phyloP scores from a whole-genome alignment of 2,329 filamentous ascomycete genomes.

The Dothideomycetes sp. region DNA sequence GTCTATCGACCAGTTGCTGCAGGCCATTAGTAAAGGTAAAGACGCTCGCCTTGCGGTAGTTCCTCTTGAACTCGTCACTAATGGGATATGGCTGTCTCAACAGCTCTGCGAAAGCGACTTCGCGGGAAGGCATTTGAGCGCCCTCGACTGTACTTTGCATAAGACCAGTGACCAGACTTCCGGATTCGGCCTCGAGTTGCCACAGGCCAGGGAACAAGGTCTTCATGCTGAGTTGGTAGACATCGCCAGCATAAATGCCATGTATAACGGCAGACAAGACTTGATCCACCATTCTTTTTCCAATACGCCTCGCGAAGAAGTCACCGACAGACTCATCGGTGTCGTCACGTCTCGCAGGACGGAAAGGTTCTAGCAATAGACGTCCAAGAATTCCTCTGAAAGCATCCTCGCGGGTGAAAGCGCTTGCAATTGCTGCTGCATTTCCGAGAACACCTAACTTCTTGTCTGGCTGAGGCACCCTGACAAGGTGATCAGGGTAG shows the following conservation, averaged over 20 bases:
- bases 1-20: slow-evolving; percentile 29
- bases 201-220: slow-evolving; percentile 47
- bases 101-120: slow-evolving; percentile 25
- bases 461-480: slow-evolving; percentile 42
- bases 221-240: slow-evolving; percentile 67
- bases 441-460: slow-evolving; percentile 26
- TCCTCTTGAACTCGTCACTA: slow-evolving; percentile 22
- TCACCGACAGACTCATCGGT: slow-evolving; percentile 63
- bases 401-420: slow-evolving; percentile 45
- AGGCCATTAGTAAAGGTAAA: slow-evolving; percentile 39
- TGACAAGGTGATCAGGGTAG: slow-evolving; percentile 74
- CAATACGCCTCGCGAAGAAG: slow-evolving; percentile 51
- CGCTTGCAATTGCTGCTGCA: slow-evolving; percentile 24
- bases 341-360: slow-evolving; percentile 23
- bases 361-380: slow-evolving; percentile 28
- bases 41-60: slow-evolving; percentile 28
- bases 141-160: slow-evolving; percentile 25
- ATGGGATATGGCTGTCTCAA: slow-evolving; percentile 9
- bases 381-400: slow-evolving; percentile 40
- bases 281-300: slow-evolving; percentile 55
- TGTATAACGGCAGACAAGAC: slow-evolving; percentile 67
- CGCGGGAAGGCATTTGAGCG: slow-evolving; percentile 27
- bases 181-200: slow-evolving; percentile 40
- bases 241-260: slow-evolving; percentile 87
- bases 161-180: slow-evolving; percentile 29